A percentile compares a stretch with the other conserved stretches of the same genome.
phyloP scores from a whole-genome alignment of 1,284 basidiomycete genomes.

The Phellinidium pouzarii region DNA sequence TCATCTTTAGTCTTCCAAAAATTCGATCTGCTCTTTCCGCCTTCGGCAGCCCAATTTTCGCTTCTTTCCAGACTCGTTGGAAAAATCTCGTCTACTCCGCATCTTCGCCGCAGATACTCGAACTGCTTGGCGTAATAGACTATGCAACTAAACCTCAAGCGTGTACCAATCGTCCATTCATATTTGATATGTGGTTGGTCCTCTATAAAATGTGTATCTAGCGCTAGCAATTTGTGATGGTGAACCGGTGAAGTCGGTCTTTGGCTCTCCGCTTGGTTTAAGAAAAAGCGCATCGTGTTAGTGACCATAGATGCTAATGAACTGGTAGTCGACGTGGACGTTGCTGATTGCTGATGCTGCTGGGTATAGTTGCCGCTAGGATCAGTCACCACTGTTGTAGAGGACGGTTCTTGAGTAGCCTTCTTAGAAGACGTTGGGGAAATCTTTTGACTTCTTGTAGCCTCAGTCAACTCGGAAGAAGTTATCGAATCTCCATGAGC shows the following conservation, averaged over 20 bases:
- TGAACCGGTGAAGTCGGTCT: slow-evolving; percentile 28
- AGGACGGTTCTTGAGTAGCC: neutral
- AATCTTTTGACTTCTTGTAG: neutral
- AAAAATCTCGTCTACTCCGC: slow-evolving; percentile 59
- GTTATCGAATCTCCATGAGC: neutral
- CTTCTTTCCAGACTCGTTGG: slow-evolving; percentile 55
- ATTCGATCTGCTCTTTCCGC: slow-evolving; percentile 65
- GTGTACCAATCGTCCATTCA: slow-evolving; percentile 67
- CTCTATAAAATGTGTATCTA: slow-evolving; percentile 44
- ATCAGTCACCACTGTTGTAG: neutral
- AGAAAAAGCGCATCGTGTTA: slow-evolving; percentile 51
- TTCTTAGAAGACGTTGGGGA: no score
- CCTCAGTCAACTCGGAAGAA: neutral
- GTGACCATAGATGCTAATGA: slow-evolving; percentile 47
- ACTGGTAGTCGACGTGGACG: neutral
- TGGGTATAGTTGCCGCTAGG: neutral
- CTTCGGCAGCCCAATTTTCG: slow-evolving; percentile 63
- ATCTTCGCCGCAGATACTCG: slow-evolving; percentile 54
- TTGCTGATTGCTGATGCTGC: neutral
- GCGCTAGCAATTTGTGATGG: slow-evolving; percentile 42
- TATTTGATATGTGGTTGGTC: slow-evolving; percentile 75
- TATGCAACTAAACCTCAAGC: slow-evolving; percentile 68
- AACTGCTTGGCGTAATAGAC: slow-evolving; percentile 78
- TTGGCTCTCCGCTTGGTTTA: slow-evolving; percentile 28
- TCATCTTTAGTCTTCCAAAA: slow-evolving; percentile 77